Conservation (phyloP, 345 rosid genomes). For the Brassica incana region DNA sequence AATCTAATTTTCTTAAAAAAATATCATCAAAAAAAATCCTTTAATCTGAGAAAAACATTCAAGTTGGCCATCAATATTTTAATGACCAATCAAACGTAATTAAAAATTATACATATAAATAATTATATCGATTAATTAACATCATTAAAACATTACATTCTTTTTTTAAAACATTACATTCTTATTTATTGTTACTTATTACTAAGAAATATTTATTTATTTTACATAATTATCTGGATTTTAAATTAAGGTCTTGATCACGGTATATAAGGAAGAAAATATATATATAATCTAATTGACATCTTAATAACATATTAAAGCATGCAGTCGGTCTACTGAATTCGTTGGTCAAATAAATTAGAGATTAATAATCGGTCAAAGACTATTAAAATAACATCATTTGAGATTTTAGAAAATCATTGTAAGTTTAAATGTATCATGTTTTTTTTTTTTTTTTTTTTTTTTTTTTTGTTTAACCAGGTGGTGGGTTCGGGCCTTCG, state of each 20-base stretch:
- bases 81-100: neutral
- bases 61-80: neutral
- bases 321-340: neutral
- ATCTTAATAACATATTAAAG: neutral
- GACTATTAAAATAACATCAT: neutral
- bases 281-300: too few species aligned
- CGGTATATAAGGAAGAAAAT: neutral
- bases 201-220: neutral
- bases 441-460: too few species aligned
- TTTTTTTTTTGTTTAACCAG: too few species aligned
- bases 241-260: neutral
- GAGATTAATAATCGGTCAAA: constrained; percentile 8
- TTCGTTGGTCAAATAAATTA: neutral
- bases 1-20: neutral
- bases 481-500: too few species aligned
- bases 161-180: neutral
- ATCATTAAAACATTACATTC: neutral
- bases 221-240: neutral
- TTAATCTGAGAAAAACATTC: neutral
- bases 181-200: neutral
- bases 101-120: neutral
- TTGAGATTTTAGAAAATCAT: constrained; percentile 14
- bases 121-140: neutral
- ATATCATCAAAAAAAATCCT: neutral
- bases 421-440: constrained; percentile 9